Base-by-base conservation (phyloP, 441 rosid genomes). In the Populus hybrid region DNA sequence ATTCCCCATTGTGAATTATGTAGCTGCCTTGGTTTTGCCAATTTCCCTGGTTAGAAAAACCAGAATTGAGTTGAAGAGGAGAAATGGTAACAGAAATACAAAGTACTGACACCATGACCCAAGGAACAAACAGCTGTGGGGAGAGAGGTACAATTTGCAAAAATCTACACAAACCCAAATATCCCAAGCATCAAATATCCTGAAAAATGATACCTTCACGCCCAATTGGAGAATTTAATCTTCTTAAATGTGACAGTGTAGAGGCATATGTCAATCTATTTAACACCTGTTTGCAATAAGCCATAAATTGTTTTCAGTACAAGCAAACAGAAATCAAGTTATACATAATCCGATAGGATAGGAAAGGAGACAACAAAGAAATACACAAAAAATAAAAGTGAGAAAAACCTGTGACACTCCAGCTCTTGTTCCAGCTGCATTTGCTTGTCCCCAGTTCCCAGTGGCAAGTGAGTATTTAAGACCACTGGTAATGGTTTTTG, bases 1-100 rank as follows among this genome's bases (percentile, higher is more conserved):
- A 96, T 94, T 82, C 98, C 99, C 99, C 99, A 96, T 76, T 96
- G 99, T 71, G 99, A 92, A 85, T 96, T 96, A 83, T 96, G 99
- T 87, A 96, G 86, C 82, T 96, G 98, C 83, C 98, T 88, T 30
- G 99, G 99, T 83, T 96, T 96, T 28, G 99, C 98, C 92, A 96
- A 86, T 85, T 96, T 94, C 65, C 98, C 99, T 96, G 83, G 63
- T 77, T 64, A 72, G 79, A 36, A 74, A 85, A 70, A 36, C 50
- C 66, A 69, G 71, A 63, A 40, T 74, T 72, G 35, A 26, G 59
- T 64, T 72, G 30, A 74, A 72, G 74, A 18, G 34, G 2, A 77
- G 18, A 59, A 34, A 30, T 42, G 10, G 53, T 6, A 67, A 72
- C 11, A 36, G 23, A 2, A 11, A 42, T 21, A 18, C 6, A 74